Evolutionary conservation across 169 alveolate species (phyloP), one percentile per base, ranked within the genome.

Genomic region (Eimeria falciformis): DNA sequence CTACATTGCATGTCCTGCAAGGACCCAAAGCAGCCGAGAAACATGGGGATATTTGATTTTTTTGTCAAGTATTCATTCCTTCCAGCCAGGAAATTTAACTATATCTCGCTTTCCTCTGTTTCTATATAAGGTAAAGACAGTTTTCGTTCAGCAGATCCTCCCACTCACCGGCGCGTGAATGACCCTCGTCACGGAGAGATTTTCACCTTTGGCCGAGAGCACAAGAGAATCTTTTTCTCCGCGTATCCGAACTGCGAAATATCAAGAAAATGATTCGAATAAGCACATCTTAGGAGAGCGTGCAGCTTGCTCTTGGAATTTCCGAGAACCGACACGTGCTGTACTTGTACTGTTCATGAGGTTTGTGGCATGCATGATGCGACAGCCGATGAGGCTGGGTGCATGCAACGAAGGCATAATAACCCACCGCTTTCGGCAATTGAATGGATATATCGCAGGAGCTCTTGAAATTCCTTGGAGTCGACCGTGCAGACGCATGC

Each of bases 401-500:
- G 40, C 40, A 33, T 33, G 40, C 40, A 33, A 33, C 40, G 40
- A 33, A 33, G 40, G 40, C 40, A 33, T 2, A 53, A 53, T 14
- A 18, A 14, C 73, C 33, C 73, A 62, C 73, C 73, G 33, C 73
- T 62, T 43, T 82, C 91, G 23, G 79, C 65, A n/a, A 82, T 25
- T 7, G 91, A 82, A 45, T 82, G 65, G 21, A 82, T 45, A 23
- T 82, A 82, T 3, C 91, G 77, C n/a, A 82, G 40, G 46, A 82
- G 91, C 12, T 82, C 91, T 62, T 82, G 91, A 21, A 82, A 69
- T 62, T 82, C 91, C 91, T 82, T 82, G 27, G 91, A 29, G 37
- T 55, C 37, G n/a, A 82, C 91, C 25, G 66, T 69, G 17, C 78
- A 68, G 5, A 55, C 58, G 27, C 78, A 68, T 40, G 65, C 77